A percentile compares a stretch with the other conserved stretches of the same genome.
Conservation (phyloP, 2,329 filamentous ascomycete genomes). For the Coniella vitis region DNA sequence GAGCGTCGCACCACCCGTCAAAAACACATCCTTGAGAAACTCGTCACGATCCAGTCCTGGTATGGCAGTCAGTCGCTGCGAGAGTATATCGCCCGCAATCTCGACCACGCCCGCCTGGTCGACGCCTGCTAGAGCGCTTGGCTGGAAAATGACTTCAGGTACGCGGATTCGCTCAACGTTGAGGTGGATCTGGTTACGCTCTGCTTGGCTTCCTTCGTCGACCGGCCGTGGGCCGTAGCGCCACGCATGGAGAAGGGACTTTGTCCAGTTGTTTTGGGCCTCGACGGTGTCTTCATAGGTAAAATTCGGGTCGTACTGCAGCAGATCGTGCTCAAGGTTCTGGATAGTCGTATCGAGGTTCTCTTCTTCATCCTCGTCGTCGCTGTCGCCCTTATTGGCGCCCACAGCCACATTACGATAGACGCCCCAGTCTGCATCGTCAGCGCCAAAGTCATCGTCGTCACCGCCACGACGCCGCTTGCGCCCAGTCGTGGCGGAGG, state of each 20-base stretch:
- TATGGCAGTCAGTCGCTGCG: slow-evolving; percentile 62
- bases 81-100: slow-evolving; percentile 84
- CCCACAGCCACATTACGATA: slow-evolving; percentile 89
- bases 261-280: slow-evolving; percentile 92
- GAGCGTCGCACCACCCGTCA: slow-evolving; percentile 88
- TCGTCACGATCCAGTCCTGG: slow-evolving; percentile 49
- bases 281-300: slow-evolving; percentile 88
- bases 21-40: slow-evolving; percentile 79
- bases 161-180: slow-evolving; percentile 95
- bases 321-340: slow-evolving; percentile 72
- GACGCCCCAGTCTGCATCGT: slow-evolving; percentile 97
- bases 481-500: slow-evolving; percentile 50
- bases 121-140: slow-evolving; percentile 73
- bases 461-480: slow-evolving; percentile 82
- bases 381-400: slow-evolving; percentile 61
- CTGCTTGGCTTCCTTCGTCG: slow-evolving; percentile 67
- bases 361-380: slow-evolving; percentile 89
- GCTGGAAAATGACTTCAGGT: slow-evolving; percentile 89
- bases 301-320: slow-evolving; percentile 81
- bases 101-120: slow-evolving; percentile 93
- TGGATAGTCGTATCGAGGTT: slow-evolving; percentile 71
- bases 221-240: slow-evolving; percentile 81
- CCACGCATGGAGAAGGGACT: slow-evolving; percentile 84
- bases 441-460: slow-evolving; percentile 93
- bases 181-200: slow-evolving; percentile 84